phyloP scores from a whole-genome alignment of 441 rosid genomes.

The Brassica balearica region DNA sequence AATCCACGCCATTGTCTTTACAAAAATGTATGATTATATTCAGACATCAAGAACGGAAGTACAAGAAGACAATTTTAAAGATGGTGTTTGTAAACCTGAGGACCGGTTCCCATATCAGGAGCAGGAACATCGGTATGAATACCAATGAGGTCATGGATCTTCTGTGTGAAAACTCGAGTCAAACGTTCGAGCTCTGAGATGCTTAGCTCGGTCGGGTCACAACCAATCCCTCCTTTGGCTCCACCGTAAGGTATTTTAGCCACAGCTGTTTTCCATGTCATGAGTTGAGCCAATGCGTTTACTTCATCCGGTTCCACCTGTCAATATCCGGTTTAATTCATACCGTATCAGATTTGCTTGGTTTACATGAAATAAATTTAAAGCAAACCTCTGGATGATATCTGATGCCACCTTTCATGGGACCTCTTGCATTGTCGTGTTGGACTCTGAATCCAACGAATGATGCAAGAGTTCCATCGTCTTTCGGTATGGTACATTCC shows the following conservation, averaged over 20 bases:
- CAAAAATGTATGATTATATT: background rate
- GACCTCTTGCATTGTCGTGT: slow-evolving; percentile 79
- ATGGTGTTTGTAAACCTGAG: slow-evolving; percentile 50
- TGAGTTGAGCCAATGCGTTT: slow-evolving; percentile 70
- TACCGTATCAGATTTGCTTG: background rate
- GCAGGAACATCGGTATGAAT: slow-evolving; percentile 76
- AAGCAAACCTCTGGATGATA: slow-evolving; percentile 66
- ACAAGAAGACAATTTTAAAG: too few species aligned
- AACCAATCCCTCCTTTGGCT: slow-evolving; percentile 79
- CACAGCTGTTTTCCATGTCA: slow-evolving; percentile 85
- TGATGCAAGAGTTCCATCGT: slow-evolving; percentile 66
- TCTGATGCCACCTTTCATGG: slow-evolving; percentile 83
- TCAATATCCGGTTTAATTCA: background rate
- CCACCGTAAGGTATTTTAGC: slow-evolving; percentile 77
- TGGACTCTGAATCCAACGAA: slow-evolving; percentile 74
- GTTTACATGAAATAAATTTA: background rate
- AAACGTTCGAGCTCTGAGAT: slow-evolving; percentile 65
- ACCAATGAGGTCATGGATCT: slow-evolving; percentile 69
- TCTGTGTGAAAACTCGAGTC: slow-evolving; percentile 75
- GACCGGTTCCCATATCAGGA: slow-evolving; percentile 77
- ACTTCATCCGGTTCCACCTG: slow-evolving; percentile 79
- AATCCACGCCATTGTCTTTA: slow-evolving; percentile 80
- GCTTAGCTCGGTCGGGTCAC: slow-evolving; percentile 57
- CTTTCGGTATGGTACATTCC: slow-evolving; percentile 71
- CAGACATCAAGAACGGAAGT: background rate